phyloP scores from a whole-genome alignment of 768 basidiomycete genomes.

The Tephrocybe sp. region DNA sequence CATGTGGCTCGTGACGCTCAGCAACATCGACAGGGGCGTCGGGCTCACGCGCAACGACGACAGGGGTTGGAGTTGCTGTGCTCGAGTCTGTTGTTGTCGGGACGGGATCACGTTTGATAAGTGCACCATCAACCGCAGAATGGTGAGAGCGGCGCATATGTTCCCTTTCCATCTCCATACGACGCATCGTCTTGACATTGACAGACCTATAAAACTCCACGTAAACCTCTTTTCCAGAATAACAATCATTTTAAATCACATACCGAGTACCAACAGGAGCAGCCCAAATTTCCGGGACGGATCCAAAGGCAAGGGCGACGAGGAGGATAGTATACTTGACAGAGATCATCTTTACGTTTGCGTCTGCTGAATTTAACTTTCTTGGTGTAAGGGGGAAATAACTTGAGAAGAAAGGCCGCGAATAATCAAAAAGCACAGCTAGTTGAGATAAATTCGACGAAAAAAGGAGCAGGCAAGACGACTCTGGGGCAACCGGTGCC shows the following conservation, averaged over 20 bases:
- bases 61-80: no score
- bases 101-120: not conserved
- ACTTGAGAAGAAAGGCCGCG: conserved; percentile 4
- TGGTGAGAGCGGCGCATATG: conserved; percentile 10
- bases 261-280: conserved; percentile 16
- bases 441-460: not conserved
- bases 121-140: conserved; percentile 1
- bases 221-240: no score
- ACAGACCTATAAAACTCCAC: not conserved
- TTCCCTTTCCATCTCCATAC: conserved; percentile 2
- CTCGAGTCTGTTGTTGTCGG: not conserved
- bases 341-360: conserved; percentile 16
- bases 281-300: conserved; percentile 9
- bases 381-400: not conserved
- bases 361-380: not conserved
- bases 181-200: conserved; percentile 11
- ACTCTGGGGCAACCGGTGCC: conserved; percentile 22
- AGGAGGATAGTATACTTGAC: conserved; percentile 13
- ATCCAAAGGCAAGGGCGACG: conserved; percentile 8
- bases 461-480: conserved; percentile 8
- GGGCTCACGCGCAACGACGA: not conserved
- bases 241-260: no score
- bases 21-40: not conserved
- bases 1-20: no score
- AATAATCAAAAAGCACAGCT: conserved; percentile 16